Evolutionary conservation across 176 grass and related monocot genomes (phyloP), one percentile per base, ranked within the genome.

Genomic region (Eragrostis curvula): DNA sequence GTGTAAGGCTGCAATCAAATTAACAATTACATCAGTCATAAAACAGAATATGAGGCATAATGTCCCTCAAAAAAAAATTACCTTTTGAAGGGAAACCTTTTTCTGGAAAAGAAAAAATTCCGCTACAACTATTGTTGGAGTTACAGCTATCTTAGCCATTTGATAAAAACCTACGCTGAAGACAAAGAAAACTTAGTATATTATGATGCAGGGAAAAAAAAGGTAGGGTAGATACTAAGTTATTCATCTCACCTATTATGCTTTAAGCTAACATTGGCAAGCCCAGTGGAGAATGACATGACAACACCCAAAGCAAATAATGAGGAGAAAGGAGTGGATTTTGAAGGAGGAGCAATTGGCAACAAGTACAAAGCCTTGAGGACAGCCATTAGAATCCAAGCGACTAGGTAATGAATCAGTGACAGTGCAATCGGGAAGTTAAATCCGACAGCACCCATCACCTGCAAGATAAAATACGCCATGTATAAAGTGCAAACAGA

Each of bases 141-240:
- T 98, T 61, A 98, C 96, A 84, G 92, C 96, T 88, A 93, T 90
- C 89, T 98, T 98, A 74, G 96, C 88, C 96, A 98, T 98, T 81
- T 95, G 92, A 93, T 98, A 98, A 73, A 98, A 98, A 79, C 96
- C 96, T 87, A 98, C 79, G 79, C 96, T 98, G 88, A 81, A 95
- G 66, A 89, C 63, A 89, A 44, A 70, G 41, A 87, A 66, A n/a
- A 79, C 52, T 82, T 17, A 92, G 49, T 65, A 73, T 9, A 17
- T 61, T 18, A 48, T 27, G 63, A 61, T n/a, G 74, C 14, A 81
- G 61, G 43, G 0, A 14, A 16, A 53, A 21, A 71, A 48, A n/a
- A 50, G 23, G 21, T 11, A 66, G 43, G n/a, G 65, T 18, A 77
- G 16, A 47, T 53, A 82, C 17, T 8, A 51, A 8, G 73, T 76